phyloP scores from a whole-genome alignment of 495 filamentous ascomycete genomes.

The Neurospora sp. region DNA sequence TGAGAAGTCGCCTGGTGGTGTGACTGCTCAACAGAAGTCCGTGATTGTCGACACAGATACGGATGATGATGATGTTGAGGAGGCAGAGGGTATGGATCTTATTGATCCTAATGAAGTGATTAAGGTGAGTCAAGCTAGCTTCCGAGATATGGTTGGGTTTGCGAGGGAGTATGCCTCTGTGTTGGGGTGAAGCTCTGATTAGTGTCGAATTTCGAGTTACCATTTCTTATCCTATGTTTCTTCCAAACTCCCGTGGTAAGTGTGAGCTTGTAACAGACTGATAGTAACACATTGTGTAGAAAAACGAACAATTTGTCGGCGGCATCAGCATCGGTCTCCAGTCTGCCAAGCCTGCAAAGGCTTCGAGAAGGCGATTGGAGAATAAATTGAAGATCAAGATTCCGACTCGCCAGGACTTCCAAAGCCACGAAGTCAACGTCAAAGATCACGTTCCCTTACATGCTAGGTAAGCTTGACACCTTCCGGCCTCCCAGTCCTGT shows the following conservation, averaged over 20 bases:
- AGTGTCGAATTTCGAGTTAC: background rate
- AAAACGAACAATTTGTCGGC: constrained; percentile 6
- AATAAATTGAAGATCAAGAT: background rate
- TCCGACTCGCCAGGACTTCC: background rate
- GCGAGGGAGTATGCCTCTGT: background rate
- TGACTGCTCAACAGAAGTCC: too few relatives aligned
- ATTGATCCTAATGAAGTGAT: constrained; percentile 1
- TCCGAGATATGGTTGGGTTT: background rate
- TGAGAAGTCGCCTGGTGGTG: too few relatives aligned
- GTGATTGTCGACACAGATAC: too few relatives aligned
- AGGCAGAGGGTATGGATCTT: background rate
- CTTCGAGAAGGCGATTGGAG: background rate
- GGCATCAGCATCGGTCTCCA: constrained; percentile 1
- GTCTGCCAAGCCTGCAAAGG: background rate
- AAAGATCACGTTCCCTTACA: background rate
- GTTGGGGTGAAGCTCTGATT: background rate
- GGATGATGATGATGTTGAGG: background rate
- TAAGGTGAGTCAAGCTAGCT: background rate
- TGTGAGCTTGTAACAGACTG: background rate
- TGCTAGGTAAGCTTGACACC: background rate
- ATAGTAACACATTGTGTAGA: background rate
- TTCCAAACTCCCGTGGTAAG: background rate
- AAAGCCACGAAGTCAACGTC: background rate
- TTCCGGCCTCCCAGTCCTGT: background rate
- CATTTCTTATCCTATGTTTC: background rate